phyloP scores from a whole-genome alignment of 768 basidiomycete species.

The Lentinula edodes region DNA sequence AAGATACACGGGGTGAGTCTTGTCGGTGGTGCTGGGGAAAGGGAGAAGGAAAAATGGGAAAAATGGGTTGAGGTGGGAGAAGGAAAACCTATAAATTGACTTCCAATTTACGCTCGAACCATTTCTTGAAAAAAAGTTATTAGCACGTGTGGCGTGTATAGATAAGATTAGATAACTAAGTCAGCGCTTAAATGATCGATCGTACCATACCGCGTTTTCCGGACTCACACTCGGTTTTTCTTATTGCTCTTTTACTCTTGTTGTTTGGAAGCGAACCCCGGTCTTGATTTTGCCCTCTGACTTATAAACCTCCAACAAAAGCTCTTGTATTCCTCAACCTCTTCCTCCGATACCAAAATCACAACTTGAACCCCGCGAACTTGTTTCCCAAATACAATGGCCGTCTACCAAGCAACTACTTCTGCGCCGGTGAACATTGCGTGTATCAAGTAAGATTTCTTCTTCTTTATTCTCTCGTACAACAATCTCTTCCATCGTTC shows the following conservation, averaged over 20 bases:
- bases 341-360: not conserved
- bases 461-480: not conserved
- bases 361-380: no score
- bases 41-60: not conserved
- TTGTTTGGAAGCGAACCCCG: not conserved
- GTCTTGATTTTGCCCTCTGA: not conserved
- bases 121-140: not conserved
- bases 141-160: not conserved
- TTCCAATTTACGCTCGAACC: not conserved
- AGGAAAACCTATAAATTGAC: no score
- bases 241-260: not conserved
- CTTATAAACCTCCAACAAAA: not conserved
- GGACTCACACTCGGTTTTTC: not conserved
- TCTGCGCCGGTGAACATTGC: slow-evolving; percentile 97
- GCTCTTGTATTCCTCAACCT: not conserved
- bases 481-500: no score
- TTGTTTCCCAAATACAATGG: not conserved
- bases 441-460: slow-evolving; percentile 76
- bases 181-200: not conserved
- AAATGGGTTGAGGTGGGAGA: not conserved
- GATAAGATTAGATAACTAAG: not conserved
- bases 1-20: no score
- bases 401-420: slow-evolving; percentile 73
- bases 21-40: not conserved
- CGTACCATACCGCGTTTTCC: not conserved